A percentile compares a stretch with the other conserved stretches of the same genome.
Evolutionary conservation across 768 basidiomycete genomes (phyloP).

Genomic region (Gloeophyllum trabeum): DNA sequence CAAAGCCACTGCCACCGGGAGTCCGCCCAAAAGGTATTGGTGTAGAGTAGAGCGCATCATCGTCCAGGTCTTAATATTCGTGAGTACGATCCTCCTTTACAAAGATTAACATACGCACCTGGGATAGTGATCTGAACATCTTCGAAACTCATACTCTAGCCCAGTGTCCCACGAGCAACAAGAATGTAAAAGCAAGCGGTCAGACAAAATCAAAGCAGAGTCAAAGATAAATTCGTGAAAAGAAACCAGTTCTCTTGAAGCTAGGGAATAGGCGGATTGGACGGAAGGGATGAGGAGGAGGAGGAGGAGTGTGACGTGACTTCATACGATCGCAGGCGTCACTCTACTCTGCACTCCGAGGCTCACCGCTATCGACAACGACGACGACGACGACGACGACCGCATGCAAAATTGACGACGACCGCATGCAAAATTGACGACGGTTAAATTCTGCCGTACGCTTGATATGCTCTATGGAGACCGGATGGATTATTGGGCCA

Average conservation of each 20-base stretch:
- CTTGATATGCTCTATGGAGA: no score
- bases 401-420: not conserved
- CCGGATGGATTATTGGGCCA: no score
- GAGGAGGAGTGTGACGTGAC: not conserved
- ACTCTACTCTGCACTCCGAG: not conserved
- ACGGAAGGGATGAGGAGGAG: not conserved
- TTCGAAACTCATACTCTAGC: slow-evolving; percentile 22
- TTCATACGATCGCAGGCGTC: not conserved
- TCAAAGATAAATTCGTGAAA: not conserved
- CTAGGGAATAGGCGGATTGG: not conserved
- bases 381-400: not conserved
- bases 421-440: no score
- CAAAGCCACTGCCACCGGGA: slow-evolving; percentile 27
- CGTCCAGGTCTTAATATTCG: slow-evolving; percentile 54
- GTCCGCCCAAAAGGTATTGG: slow-evolving; percentile 62
- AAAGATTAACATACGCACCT: slow-evolving; percentile 17
- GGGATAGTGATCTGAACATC: slow-evolving; percentile 36
- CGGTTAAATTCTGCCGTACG: no score
- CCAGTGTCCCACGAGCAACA: not conserved
- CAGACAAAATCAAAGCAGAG: not conserved
- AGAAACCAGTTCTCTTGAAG: not conserved
- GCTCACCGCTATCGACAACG: not conserved
- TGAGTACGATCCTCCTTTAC: slow-evolving; percentile 6
- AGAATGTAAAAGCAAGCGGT: not conserved
- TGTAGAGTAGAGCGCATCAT: slow-evolving; percentile 55